A percentile compares a stretch with the other conserved stretches of the same genome.
phyloP scores from a whole-genome alignment of 768 basidiomycete genomes.

The Chalciporus sphaerocephalus region DNA sequence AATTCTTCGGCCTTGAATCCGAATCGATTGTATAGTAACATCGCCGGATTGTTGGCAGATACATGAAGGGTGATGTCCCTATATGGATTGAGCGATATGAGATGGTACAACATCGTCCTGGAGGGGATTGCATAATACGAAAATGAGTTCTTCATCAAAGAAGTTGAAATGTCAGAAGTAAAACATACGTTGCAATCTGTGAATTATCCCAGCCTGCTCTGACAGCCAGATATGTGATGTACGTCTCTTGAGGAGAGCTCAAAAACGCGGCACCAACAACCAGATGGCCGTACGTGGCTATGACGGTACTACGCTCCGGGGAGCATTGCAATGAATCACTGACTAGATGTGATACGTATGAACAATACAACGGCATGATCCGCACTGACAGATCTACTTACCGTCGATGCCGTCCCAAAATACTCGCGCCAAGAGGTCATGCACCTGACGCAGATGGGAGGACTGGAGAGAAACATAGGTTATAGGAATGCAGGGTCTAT shows the following conservation, averaged over 20 bases:
- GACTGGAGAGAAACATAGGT: slow-evolving; percentile 56
- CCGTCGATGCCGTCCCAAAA: slow-evolving; percentile 82
- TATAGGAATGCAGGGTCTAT: slow-evolving; percentile 49
- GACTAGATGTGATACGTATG: slow-evolving; percentile 39
- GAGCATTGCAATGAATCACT: slow-evolving; percentile 62
- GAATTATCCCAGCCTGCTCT: slow-evolving; percentile 77
- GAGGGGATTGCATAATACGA: not conserved
- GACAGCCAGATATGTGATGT: slow-evolving; percentile 79
- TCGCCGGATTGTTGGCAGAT: slow-evolving; percentile 75
- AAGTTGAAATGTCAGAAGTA: not conserved
- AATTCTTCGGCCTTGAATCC: slow-evolving; percentile 88
- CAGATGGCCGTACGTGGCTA: slow-evolving; percentile 64
- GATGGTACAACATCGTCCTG: slow-evolving; percentile 75
- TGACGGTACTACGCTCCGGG: slow-evolving; percentile 71
- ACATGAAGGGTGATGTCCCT: slow-evolving; percentile 82
- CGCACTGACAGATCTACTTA: slow-evolving; percentile 25
- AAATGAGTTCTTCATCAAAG: not conserved
- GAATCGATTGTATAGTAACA: slow-evolving; percentile 81
- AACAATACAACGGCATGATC: slow-evolving; percentile 5
- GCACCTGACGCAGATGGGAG: slow-evolving; percentile 63
- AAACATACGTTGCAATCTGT: slow-evolving; percentile 65
- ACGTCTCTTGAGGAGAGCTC: slow-evolving; percentile 75
- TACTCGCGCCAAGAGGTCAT: slow-evolving; percentile 59
- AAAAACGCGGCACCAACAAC: slow-evolving; percentile 74
- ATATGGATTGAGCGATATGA: slow-evolving; percentile 65